Evolutionary conservation across 225 moss, liverwort and hornwort species (phyloP), one percentile per base, ranked within the genome.

Genomic region (Thuidium tamariscinum): DNA sequence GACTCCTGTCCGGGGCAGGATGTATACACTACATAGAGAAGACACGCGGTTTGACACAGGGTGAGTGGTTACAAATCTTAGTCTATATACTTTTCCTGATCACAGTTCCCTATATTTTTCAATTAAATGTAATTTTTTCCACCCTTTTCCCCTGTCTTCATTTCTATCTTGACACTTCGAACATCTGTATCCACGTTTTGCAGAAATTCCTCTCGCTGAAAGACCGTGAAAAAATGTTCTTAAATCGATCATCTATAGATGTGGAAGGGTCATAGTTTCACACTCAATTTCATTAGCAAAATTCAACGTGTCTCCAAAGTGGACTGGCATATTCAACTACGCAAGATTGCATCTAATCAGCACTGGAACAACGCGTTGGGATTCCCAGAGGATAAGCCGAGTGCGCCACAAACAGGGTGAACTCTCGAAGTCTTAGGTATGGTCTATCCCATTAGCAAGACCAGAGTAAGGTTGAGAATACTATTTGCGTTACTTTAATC

Each of bases 1-100:
- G 93, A 29, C 91, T 94, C 18, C 64, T 94, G 11, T 92, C 93
- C 74, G 93, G 91, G 83, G 92, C 93, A 81, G 93, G 89, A 68
- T 91, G 90, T 27, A 85, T 94, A 61, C 85, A 61, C 65, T 70
- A 67, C 68, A 41, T 94, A 49, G 88, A 88, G 77, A 87, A 62
- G 42, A 90, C 77, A 32, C 82, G 85, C 52, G 85, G 85, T 80
- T 88, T 88, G 68, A 65, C 89, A 54, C 87, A 88, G 42, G 92
- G 92, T 93, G 67, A 84, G 90, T 76, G 65, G 83, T 78, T 69
- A 76, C 77, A 60, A n/a, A 27, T 52, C 79, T 46, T 69, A 48
- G 46, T 44, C 26, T 70, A 52, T 23, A 39, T 64, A 21, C 27
- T 79, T 62, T 83, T 69, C 30, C n/a, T 82, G 37, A 57, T 70